Conservation (phyloP, 768 basidiomycete genomes). For the Mycena alexandri region DNA sequence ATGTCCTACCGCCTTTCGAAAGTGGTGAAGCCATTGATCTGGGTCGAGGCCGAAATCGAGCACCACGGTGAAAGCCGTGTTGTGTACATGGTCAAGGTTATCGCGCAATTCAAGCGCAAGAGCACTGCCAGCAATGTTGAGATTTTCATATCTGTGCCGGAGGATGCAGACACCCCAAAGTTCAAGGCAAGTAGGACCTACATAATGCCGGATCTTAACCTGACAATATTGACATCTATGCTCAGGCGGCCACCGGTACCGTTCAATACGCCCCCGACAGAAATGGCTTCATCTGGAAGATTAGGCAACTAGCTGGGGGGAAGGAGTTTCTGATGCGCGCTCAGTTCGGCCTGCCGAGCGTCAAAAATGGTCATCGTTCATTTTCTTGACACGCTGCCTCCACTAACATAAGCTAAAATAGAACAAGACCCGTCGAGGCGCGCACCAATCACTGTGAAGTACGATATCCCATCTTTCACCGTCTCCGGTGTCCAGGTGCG, state of each 20-base stretch:
- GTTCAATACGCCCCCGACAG: conserved; percentile 99
- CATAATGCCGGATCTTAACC: no score
- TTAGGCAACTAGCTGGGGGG: conserved; percentile 96
- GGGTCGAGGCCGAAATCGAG: conserved; percentile 97
- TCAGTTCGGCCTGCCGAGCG: conserved; percentile 96
- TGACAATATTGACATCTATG: no score
- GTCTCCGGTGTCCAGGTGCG: conserved; percentile 98
- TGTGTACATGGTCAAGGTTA: conserved; percentile 95
- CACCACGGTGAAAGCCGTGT: conserved; percentile 91
- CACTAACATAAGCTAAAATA: conserved; percentile 36
- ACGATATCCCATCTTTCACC: conserved; percentile 99
- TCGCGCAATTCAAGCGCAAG: conserved; percentile 96
- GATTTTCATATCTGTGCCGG: conserved; percentile 97
- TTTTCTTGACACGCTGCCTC: conserved; percentile 28
- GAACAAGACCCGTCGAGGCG: conserved; percentile 89
- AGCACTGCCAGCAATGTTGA: conserved; percentile 99
- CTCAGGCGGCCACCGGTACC: conserved; percentile 74
- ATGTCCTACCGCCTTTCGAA: conserved; percentile 97
- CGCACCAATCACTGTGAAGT: conserved; percentile 96
- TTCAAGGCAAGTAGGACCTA: conserved; percentile 76
- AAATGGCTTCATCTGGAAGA: conserved; percentile 99
- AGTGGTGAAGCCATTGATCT: conserved; percentile 96
- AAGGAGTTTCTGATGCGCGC: conserved; percentile 98
- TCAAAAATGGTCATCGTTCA: conserved; percentile 78
- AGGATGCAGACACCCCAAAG: conserved; percentile 98